Evolutionary conservation across 2,329 filamentous ascomycete species (phyloP).

Genomic region (Fusarium anthophilum): DNA sequence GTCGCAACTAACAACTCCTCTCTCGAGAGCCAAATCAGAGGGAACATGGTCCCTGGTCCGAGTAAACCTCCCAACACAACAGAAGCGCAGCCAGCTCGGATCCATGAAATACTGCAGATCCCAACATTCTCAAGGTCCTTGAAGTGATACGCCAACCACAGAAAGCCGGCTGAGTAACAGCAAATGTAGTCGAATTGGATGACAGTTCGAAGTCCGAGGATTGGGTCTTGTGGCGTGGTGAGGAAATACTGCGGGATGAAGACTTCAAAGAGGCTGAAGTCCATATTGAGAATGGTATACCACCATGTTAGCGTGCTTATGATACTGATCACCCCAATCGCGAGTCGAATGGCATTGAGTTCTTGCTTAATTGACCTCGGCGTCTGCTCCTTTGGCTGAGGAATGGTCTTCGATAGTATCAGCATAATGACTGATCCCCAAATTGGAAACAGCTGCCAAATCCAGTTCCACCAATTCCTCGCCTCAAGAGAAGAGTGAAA

Average conservation of each 20-base stretch:
- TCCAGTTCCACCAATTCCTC: slow-evolving; percentile 45
- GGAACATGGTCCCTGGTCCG: slow-evolving; percentile 27
- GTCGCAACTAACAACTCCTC: slow-evolving; percentile 25
- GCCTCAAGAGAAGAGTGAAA: slow-evolving; percentile 34
- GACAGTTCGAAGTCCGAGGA: slow-evolving; percentile 27
- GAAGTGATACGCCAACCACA: slow-evolving; percentile 40
- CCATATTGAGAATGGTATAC: slow-evolving; percentile 20
- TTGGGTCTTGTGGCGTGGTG: slow-evolving; percentile 17
- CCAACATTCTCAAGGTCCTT: slow-evolving; percentile 37
- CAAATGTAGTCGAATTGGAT: slow-evolving; percentile 45
- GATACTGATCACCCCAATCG: not conserved
- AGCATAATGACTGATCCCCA: slow-evolving; percentile 37
- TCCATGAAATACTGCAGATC: slow-evolving; percentile 12
- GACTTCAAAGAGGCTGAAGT: slow-evolving; percentile 3
- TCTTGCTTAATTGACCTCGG: rapidly evolving
- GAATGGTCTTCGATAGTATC: not conserved
- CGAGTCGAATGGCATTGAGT: not conserved
- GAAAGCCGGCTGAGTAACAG: slow-evolving; percentile 19
- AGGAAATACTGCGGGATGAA: slow-evolving; percentile 41
- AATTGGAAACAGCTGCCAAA: slow-evolving; percentile 45
- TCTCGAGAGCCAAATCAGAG: slow-evolving; percentile 31
- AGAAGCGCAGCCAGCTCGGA: not conserved
- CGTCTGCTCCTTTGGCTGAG: not conserved
- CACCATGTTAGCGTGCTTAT: slow-evolving; percentile 31
- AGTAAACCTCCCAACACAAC: not conserved